Evolutionary conservation across 331 rosid genomes (phyloP), one percentile per base, ranked within the genome.

Genomic region (Acacia concinna): DNA sequence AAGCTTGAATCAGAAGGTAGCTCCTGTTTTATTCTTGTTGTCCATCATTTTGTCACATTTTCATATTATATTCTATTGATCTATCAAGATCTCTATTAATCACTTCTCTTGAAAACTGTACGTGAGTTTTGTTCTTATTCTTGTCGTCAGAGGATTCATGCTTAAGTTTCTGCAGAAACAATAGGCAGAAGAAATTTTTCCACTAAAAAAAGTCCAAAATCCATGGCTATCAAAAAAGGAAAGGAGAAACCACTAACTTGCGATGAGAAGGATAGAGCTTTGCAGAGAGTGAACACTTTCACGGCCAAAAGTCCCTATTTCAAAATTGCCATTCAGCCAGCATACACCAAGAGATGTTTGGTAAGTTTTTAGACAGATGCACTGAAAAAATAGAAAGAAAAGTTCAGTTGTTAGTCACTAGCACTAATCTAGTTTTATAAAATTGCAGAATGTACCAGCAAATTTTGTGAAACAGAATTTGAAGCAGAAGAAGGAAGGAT

Each of bases 291-390:
- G 21, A 43, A 28, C 32, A 68, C 56, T 68, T 41, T 68, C 74
- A 14, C 30, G 35, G 8, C 74, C 28, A 68, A 68, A 46, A 68
- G 25, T 43, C 74, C 74, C 54, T 6, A 23, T 25, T 68, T 68
- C 74, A 68, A 68, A 37, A 23, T 68, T 68, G 74, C 17, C 35
- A 41, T 68, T 7, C 74, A 68, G 56, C 74, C 74, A 41, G 5
- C 38, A 41, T 68, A 68, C 56, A 6, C 15, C 47, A 40, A 0
- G 5, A 6, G 20, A 9, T 0, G 0, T 30, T 25, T 68, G 74
- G 74, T 68, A 43, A 68, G 74, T 15, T 25, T 43, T 2, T 1
- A 23, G 6, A 5, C 7, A 43, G 17, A 23, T 52, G 27, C 59
- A 47, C 13, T 52, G 0, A n/a, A 59, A 12, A 4, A 8, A n/a